phyloP scores from a whole-genome alignment of 2,329 filamentous ascomycete species.

The Septoria linicola region DNA sequence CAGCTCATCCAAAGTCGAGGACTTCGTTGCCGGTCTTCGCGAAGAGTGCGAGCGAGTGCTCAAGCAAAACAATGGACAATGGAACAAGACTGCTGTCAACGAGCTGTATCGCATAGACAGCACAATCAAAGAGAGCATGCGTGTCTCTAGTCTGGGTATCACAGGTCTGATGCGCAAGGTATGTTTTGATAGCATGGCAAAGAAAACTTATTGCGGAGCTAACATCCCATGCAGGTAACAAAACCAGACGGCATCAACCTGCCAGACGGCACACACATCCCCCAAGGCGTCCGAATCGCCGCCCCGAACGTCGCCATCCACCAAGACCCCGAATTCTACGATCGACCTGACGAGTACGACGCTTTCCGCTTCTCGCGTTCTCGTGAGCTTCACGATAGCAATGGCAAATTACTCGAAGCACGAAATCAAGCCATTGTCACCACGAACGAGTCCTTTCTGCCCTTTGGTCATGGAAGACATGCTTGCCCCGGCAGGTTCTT shows the following conservation, averaged over 20 bases:
- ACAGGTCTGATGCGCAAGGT: slow-evolving; percentile 17
- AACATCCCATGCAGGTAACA: slow-evolving; percentile 24
- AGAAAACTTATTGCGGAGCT: slow-evolving; percentile 11
- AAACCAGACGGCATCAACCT: slow-evolving; percentile 28
- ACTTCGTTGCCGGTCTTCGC: slow-evolving; percentile 25
- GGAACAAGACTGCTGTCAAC: slow-evolving; percentile 27
- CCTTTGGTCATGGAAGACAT: slow-evolving; percentile 30
- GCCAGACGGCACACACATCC: slow-evolving; percentile 26
- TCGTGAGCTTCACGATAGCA: slow-evolving; percentile 9
- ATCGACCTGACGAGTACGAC: slow-evolving; percentile 27
- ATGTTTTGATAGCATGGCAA: not conserved
- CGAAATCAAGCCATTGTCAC: slow-evolving; percentile 23
- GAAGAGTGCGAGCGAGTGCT: slow-evolving; percentile 28
- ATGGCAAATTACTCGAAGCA: slow-evolving; percentile 15
- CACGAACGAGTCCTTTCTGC: slow-evolving; percentile 28
- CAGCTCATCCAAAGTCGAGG: slow-evolving; percentile 18
- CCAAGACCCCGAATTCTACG: slow-evolving; percentile 32
- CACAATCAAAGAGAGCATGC: slow-evolving; percentile 34
- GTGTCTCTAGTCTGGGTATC: slow-evolving; percentile 20
- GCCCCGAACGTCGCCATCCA: slow-evolving; percentile 28
- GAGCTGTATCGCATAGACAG: slow-evolving; percentile 29
- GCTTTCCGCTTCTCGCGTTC: slow-evolving; percentile 31
- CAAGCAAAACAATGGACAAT: slow-evolving; percentile 16
- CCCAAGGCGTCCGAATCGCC: slow-evolving; percentile 28
- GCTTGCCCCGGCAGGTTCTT: slow-evolving; percentile 44